A percentile compares a stretch with the other conserved stretches of the same genome.
Conservation (phyloP, 306 rosid species). For the Medicago lupulina region DNA sequence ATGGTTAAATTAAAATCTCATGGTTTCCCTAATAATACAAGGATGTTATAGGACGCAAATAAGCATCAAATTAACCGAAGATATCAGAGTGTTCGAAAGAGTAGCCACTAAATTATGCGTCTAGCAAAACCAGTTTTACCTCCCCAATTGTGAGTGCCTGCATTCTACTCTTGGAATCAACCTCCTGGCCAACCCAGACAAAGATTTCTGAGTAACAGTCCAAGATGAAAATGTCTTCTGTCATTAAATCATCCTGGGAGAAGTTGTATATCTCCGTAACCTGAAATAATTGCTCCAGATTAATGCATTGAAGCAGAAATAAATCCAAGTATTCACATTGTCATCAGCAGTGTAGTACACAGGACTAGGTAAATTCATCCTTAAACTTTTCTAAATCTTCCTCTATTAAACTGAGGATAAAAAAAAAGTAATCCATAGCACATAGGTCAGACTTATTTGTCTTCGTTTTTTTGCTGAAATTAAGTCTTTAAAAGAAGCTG, state of each 20-base stretch:
- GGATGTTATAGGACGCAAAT: slow-evolving; percentile 21
- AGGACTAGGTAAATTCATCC: slow-evolving; percentile 30
- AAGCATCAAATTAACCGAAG: slow-evolving; percentile 22
- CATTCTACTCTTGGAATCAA: slow-evolving; percentile 68
- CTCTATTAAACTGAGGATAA: slow-evolving; percentile 9
- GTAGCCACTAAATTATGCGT: slow-evolving; percentile 20
- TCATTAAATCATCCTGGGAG: slow-evolving; percentile 98
- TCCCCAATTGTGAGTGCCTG: slow-evolving; percentile 88
- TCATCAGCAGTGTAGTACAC: slow-evolving; percentile 41
- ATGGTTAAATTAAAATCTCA: slow-evolving; percentile 4
- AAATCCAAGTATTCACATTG: neutral
- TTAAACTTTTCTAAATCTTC: slow-evolving; percentile 8
- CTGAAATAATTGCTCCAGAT: slow-evolving; percentile 59
- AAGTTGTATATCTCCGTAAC: slow-evolving; percentile 89
- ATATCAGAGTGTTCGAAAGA: slow-evolving; percentile 15
- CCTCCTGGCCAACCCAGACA: slow-evolving; percentile 97
- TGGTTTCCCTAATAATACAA: neutral
- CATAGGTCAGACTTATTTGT: slow-evolving; percentile 19
- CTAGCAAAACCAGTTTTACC: slow-evolving; percentile 61
- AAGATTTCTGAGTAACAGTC: slow-evolving; percentile 82
- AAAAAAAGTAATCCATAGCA: slow-evolving; percentile 22
- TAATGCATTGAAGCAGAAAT: slow-evolving; percentile 25
- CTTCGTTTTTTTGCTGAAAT: slow-evolving; percentile 17
- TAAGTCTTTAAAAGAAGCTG: slow-evolving; percentile 31
- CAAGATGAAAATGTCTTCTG: slow-evolving; percentile 89